Evolutionary conservation across 495 filamentous ascomycete genomes (phyloP), one percentile per base, ranked within the genome.

Genomic region (Annulohypoxylon bovei): DNA sequence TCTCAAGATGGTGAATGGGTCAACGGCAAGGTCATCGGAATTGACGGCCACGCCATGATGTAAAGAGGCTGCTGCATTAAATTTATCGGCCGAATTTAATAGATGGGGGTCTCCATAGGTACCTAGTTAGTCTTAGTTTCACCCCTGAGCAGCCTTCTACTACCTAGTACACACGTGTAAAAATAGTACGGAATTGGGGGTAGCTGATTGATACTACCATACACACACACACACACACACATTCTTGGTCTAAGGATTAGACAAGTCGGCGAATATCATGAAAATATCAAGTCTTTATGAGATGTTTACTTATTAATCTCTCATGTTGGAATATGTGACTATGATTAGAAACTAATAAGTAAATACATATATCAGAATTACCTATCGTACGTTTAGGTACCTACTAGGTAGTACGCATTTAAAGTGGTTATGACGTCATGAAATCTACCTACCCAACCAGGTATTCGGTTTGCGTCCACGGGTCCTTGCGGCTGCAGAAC

Each of bases 1-100:
- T 87, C 85, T 39, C 84, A 90, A 70, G 88, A 90, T 67, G 88
- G 87, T 46, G 87, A 87, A 65, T 90, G 88, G 88, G 78, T 90
- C 55, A 90, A 90, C 75, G 88, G 88, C 67, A 87, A 89, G 82
- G 76, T 80, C 47, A 67, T 84, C 56, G 81, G 79, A 55, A 81
- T 84, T 23, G 81, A 84, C 50, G 81, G 81, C 49, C 80, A 77
- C 53, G 81, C 81, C 44, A 82, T 81, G 75, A 83, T 83, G 81
- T 83, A 81, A 76, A 79, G 14, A 32, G 12, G 18, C 14, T 50
- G 22, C 12, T 2, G 23, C 14, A 50, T 28, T 9, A 50, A 27
- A n/a, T 28, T 5, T 22, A 50, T 23, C 1, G 2, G 4, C 14
- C 14, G 8, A 28, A 49, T 27, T 14, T 20, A 49, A 49, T 1